A percentile compares a stretch with the other conserved stretches of the same genome.
These are phyloP conservation scores for Microbotryum silenes-acaulis DNA, from an alignment of 1,284 basidiomycete genomes.

Conservation along the genomic window DNA sequence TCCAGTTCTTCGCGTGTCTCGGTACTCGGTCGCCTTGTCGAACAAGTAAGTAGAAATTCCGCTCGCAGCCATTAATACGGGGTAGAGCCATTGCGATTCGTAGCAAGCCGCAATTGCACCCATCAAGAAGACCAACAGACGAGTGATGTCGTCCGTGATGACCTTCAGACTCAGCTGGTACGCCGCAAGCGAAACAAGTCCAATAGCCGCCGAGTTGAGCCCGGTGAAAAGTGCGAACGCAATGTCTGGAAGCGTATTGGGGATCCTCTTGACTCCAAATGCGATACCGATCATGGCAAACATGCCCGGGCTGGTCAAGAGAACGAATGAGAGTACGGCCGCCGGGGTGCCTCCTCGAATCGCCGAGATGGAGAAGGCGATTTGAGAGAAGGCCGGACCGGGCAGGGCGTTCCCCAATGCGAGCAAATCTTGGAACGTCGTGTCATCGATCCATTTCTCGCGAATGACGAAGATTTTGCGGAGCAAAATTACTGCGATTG, in stretches of 20 bases:
- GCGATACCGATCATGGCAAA: conserved; percentile 50
- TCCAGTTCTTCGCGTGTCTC: conserved; percentile 2
- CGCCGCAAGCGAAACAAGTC: conserved; percentile 52
- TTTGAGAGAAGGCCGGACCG: conserved; percentile 45
- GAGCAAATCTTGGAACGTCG: conserved; percentile 40
- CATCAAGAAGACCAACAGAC: conserved; percentile 47
- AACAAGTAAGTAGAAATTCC: conserved; percentile 36
- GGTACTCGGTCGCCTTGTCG: neutral
- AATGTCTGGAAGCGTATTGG: conserved; percentile 46
- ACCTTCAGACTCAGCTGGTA: conserved; percentile 49
- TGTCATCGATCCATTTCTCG: conserved; percentile 9
- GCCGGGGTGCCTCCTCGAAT: conserved; percentile 5
- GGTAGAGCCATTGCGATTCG: conserved; percentile 48
- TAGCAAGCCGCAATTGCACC: conserved; percentile 51
- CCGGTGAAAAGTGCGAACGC: conserved; percentile 53
- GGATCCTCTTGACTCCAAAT: conserved; percentile 48
- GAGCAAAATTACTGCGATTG: neutral
- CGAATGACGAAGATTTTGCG: neutral
- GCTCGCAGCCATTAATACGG: conserved; percentile 42
- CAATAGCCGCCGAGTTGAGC: conserved; percentile 53
- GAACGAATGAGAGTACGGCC: conserved; percentile 2
- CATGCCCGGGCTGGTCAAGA: conserved; percentile 46
- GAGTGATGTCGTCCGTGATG: conserved; percentile 48
- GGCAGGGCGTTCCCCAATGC: conserved; percentile 46
- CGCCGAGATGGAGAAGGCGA: conserved; percentile 7